Evolutionary conservation across 1,284 basidiomycete genomes (phyloP).

Genomic region (Rhodotorula mucilaginosa): DNA sequence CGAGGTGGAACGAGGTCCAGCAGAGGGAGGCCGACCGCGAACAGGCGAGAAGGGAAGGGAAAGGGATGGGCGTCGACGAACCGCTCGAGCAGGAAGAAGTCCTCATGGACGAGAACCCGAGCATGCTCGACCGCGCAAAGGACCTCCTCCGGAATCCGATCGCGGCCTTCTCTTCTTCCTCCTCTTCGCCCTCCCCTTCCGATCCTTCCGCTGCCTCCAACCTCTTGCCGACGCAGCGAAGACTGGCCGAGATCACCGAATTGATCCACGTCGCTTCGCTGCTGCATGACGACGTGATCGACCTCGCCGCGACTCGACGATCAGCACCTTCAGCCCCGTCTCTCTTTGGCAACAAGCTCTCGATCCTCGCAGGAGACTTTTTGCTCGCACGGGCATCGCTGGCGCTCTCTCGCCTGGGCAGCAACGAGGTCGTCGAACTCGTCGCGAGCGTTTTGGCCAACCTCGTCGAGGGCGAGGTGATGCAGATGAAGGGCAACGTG

Average conservation of each 20-base stretch:
- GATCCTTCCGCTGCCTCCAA: slow-evolving; percentile 2
- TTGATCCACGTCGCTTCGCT: slow-evolving; percentile 98
- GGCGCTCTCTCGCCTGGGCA: slow-evolving; percentile 80
- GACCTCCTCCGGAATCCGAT: slow-evolving; percentile 53
- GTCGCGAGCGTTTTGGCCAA: slow-evolving; percentile 91
- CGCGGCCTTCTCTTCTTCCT: slow-evolving; percentile 25
- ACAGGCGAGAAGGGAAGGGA: slow-evolving; percentile 34
- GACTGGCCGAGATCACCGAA: slow-evolving; percentile 93
- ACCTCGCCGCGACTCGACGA: slow-evolving; percentile 76
- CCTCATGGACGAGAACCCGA: slow-evolving; percentile 80
- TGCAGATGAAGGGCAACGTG: slow-evolving; percentile 63
- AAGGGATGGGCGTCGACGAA: slow-evolving; percentile 57
- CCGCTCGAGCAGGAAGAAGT: slow-evolving; percentile 64
- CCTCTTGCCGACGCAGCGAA: slow-evolving; percentile 78
- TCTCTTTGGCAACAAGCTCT: slow-evolving; percentile 91
- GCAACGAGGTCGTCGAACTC: slow-evolving; percentile 86
- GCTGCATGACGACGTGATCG: slow-evolving; percentile 93
- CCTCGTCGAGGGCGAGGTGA: slow-evolving; percentile 92
- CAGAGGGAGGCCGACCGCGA: slow-evolving; percentile 50
- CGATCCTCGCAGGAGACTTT: slow-evolving; percentile 93
- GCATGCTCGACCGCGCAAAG: slow-evolving; percentile 65
- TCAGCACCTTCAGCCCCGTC: slow-evolving; percentile 79
- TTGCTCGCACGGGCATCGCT: slow-evolving; percentile 87
- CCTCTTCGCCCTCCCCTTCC: slow-evolving; percentile 6
- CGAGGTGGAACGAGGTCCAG: slow-evolving; percentile 56